Percentiles rank a stretch among this genome's conserved stretches.
Conservation (phyloP, 2,329 filamentous ascomycete species). For the Fusarium nematophilum region DNA sequence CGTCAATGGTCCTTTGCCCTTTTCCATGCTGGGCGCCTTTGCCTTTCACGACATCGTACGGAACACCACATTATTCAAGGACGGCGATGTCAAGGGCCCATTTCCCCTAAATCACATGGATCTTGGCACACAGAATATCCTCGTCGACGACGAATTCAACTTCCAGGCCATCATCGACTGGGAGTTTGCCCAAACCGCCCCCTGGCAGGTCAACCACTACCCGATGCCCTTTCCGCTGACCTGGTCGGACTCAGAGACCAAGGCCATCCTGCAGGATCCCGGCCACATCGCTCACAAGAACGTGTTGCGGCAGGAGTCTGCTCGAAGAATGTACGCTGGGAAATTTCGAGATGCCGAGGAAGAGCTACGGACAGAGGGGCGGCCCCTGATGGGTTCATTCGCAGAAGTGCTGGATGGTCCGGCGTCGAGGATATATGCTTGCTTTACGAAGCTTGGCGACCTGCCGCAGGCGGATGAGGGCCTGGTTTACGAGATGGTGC, state of each 20-base stretch:
- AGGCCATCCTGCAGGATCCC: conserved; percentile 30
- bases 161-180: conserved; percentile 48
- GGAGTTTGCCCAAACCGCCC: conserved; percentile 48
- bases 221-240: conserved; percentile 47
- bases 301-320: conserved; percentile 22
- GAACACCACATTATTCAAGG: conserved; percentile 36
- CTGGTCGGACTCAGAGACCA: conserved; percentile 15
- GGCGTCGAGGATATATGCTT: conserved; percentile 31
- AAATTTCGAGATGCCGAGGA: conserved; percentile 28
- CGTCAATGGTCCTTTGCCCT: neutral
- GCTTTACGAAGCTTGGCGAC: neutral
- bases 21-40: conserved; percentile 17
- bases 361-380: conserved; percentile 4
- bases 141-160: conserved; percentile 46
- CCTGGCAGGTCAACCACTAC: conserved; percentile 46
- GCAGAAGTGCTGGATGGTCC: conserved; percentile 29
- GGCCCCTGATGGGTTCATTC: neutral
- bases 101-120: conserved; percentile 49
- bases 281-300: conserved; percentile 30
- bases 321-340: conserved; percentile 25
- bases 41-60: conserved; percentile 42
- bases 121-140: conserved; percentile 48
- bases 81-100: conserved; percentile 1
- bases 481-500: neutral
- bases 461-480: neutral